Evolutionary conservation across 2,329 filamentous ascomycete genomes (phyloP).

Genomic region (Hirsutella minnesotensis): DNA sequence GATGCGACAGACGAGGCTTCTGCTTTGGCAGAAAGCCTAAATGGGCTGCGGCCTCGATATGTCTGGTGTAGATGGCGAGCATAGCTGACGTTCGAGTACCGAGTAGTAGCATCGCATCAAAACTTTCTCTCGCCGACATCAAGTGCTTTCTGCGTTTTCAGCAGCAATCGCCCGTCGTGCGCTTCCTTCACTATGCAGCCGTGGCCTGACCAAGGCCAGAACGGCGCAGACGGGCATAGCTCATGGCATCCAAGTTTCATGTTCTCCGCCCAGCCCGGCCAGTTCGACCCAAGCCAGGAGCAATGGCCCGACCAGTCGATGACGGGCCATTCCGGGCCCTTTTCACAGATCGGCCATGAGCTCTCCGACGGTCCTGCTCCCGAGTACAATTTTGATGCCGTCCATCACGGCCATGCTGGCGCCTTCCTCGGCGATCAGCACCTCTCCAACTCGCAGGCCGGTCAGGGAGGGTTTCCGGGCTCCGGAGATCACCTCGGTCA

Average conservation of each 20-base stretch:
- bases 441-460: constrained; percentile 16
- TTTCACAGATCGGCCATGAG: constrained; percentile 16
- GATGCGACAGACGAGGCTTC: not conserved
- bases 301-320: constrained; percentile 22
- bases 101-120: not conserved
- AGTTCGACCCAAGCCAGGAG: constrained; percentile 25
- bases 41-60: no score
- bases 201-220: constrained; percentile 24
- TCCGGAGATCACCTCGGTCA: constrained; percentile 15
- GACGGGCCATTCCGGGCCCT: constrained; percentile 7
- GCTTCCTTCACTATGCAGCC: constrained; percentile 22
- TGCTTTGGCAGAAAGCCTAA: no score
- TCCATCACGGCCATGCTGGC: constrained; percentile 14
- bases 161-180: constrained; percentile 5
- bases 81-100: not conserved
- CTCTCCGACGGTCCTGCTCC: constrained; percentile 17
- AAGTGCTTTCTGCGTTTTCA: constrained; percentile 1
- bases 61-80: no score
- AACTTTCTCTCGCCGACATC: not conserved
- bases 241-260: constrained; percentile 23
- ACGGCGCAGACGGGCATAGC: constrained; percentile 21
- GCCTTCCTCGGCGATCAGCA: constrained; percentile 17
- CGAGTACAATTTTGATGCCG: constrained; percentile 22
- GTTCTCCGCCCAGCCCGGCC: constrained; percentile 20
- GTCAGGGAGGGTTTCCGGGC: constrained; percentile 17